phyloP scores from a whole-genome alignment of 345 rosid genomes.

The Murraya paniculata region DNA sequence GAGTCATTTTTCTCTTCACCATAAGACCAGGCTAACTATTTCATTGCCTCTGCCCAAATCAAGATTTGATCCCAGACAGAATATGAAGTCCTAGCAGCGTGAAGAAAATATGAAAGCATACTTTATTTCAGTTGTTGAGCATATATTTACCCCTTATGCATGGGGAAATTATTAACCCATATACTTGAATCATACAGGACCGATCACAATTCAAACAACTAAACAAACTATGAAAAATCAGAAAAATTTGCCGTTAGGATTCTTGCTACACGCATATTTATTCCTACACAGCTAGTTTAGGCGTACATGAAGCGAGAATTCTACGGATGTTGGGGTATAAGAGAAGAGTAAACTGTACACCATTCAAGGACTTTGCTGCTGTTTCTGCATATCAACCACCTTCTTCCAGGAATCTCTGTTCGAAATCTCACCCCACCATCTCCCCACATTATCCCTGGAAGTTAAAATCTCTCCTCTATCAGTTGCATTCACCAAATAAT shows the following conservation, averaged over 20 bases:
- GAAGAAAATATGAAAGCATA: background rate
- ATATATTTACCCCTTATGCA: background rate
- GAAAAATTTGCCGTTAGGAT: too few species aligned
- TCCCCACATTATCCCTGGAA: slow-evolving; percentile 52
- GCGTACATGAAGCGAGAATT: too few species aligned
- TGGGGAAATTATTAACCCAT: background rate
- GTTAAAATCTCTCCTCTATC: slow-evolving; percentile 41
- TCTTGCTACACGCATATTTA: too few species aligned
- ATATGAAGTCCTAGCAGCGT: too few species aligned
- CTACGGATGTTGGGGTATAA: too few species aligned
- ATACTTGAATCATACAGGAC: background rate
- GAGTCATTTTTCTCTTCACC: too few species aligned
- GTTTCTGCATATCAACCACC: slow-evolving; percentile 53
- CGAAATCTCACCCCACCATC: slow-evolving; percentile 78
- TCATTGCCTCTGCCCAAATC: too few species aligned
- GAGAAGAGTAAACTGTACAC: too few species aligned
- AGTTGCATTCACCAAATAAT: slow-evolving; percentile 40
- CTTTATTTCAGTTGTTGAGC: background rate
- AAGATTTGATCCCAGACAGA: too few species aligned
- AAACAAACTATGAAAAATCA: too few species aligned
- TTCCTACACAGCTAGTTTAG: too few species aligned
- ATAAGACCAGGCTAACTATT: too few species aligned
- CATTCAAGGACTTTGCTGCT: background rate
- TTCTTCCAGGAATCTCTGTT: slow-evolving; percentile 69
- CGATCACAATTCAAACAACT: background rate